These are phyloP conservation scores for Torrubiellomyces zombiae DNA, from an alignment of 2,329 filamentous ascomycete species.

Conservation along the genomic window DNA sequence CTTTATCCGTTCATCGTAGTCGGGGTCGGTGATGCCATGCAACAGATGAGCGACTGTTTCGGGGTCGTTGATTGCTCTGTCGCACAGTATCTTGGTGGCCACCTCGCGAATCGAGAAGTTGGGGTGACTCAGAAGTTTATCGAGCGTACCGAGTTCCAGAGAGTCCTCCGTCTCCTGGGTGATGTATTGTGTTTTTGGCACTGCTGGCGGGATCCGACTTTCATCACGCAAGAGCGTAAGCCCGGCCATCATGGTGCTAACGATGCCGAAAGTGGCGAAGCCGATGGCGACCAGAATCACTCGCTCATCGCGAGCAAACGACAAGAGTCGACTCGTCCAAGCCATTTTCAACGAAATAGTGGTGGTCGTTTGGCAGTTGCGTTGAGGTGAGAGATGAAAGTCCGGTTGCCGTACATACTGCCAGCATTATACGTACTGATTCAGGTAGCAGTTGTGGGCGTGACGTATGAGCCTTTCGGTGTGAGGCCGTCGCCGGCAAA, in stretches of 20 bases:
- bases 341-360: too few species aligned
- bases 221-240: slow-evolving; percentile 45
- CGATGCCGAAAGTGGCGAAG: slow-evolving; percentile 40
- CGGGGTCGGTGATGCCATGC: slow-evolving; percentile 38
- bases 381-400: too few species aligned
- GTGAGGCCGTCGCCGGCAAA: too few species aligned
- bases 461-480: too few species aligned
- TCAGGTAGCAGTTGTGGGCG: too few species aligned
- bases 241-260: slow-evolving; percentile 38
- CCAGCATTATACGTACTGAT: too few species aligned
- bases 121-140: slow-evolving; percentile 51
- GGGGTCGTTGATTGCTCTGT: slow-evolving; percentile 41
- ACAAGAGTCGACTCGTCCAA: slow-evolving; percentile 13
- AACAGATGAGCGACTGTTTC: slow-evolving; percentile 33
- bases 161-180: slow-evolving; percentile 62
- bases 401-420: too few species aligned
- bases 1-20: slow-evolving; percentile 41
- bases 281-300: slow-evolving; percentile 35
- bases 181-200: slow-evolving; percentile 55
- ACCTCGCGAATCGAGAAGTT: slow-evolving; percentile 59
- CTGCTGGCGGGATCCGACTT: slow-evolving; percentile 46
- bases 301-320: slow-evolving; percentile 30
- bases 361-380: too few species aligned
- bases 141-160: slow-evolving; percentile 46
- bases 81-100: slow-evolving; percentile 40